Conservation (phyloP, 345 rosid species). For the Microthlaspi erraticum region DNA sequence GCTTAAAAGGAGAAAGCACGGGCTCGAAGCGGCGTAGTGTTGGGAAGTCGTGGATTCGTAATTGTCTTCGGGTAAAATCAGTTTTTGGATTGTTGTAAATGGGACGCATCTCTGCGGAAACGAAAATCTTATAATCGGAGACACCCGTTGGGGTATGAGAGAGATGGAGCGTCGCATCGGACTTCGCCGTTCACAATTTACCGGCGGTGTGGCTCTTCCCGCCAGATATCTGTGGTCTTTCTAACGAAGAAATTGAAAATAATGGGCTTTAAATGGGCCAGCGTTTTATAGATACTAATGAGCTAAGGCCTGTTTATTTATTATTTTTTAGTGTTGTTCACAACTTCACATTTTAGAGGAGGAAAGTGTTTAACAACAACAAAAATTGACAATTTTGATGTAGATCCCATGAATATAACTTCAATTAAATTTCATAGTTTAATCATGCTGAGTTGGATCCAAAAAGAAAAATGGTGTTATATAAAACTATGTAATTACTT, state of each 20-base stretch:
- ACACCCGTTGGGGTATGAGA: constrained; percentile 25
- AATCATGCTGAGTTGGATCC: not conserved
- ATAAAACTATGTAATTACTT: no score
- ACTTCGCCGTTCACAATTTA: constrained; percentile 19
- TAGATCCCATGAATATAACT: not conserved
- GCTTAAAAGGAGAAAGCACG: constrained; percentile 51
- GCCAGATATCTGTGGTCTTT: constrained; percentile 17
- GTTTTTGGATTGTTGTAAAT: constrained; percentile 15
- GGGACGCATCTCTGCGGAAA: constrained; percentile 38
- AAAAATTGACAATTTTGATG: no score
- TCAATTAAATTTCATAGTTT: not conserved
- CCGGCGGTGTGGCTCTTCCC: constrained; percentile 39
- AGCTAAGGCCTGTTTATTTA: not conserved
- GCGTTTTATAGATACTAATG: not conserved
- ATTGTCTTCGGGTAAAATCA: constrained; percentile 11
- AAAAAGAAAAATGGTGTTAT: not conserved
- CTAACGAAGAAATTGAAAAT: not conserved
- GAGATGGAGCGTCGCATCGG: constrained; percentile 35
- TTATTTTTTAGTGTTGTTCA: not conserved
- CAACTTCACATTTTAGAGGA: constrained; percentile 5
- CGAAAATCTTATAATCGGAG: constrained; percentile 25
- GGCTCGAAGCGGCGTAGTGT: constrained; percentile 41
- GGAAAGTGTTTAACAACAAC: not conserved
- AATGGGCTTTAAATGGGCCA: constrained; percentile 6
- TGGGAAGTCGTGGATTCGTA: constrained; percentile 29